Base-by-base conservation (phyloP, 768 basidiomycete species). In the Botryobasidium botryosum region DNA sequence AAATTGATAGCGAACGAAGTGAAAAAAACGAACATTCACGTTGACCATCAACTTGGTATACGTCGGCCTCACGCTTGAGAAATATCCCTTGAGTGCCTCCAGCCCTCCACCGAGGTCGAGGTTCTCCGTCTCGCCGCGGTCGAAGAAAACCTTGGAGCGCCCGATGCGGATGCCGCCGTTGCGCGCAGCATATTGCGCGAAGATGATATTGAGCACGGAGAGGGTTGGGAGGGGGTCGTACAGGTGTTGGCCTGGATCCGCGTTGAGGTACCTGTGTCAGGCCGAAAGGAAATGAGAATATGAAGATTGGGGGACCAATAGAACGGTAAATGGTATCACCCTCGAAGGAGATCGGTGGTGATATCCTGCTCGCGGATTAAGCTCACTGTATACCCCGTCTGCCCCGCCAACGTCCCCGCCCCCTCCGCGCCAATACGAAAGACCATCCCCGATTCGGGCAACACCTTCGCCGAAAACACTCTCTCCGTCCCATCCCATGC, bases 141-240 rank as follows among this genome's bases (percentile, higher is more conserved):
- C n/a, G 62, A 79, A 79, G 61, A 81, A 82, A 57, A 73, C 79
- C 10, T 74, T 68, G 49, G 76, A 75, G 41, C 70, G 62, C 1
- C 78, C 77, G 10, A 79, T 72, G 55, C 74, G 68, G 17, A 74
- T 65, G 6, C 74, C 77, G n/a, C n/a, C n/a, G 18, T 40, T 48
- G 36, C 26, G 68, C 61, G 52, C 68, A 66, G 12, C 76, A 68
- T 51, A 70, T 64, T 40, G 74, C 66, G 39, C 69, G 4, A 80
- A 59, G 41, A 81, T 63, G 20, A 82, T 60, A 53, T 83, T 80
- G 39, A 81, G 54, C 3, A 77, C 77, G 6, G 78, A 67, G 4
- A 81, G 60, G 13, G 73, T 51, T 0, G 79, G 77, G 43, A 64
- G 58, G 2, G 74, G 66, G 41, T 82, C 77, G 29, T 71, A 69